A percentile compares a stretch with the other conserved stretches of the same genome.
phyloP scores from a whole-genome alignment of 306 rosid species.

The Carpinus fangiana region DNA sequence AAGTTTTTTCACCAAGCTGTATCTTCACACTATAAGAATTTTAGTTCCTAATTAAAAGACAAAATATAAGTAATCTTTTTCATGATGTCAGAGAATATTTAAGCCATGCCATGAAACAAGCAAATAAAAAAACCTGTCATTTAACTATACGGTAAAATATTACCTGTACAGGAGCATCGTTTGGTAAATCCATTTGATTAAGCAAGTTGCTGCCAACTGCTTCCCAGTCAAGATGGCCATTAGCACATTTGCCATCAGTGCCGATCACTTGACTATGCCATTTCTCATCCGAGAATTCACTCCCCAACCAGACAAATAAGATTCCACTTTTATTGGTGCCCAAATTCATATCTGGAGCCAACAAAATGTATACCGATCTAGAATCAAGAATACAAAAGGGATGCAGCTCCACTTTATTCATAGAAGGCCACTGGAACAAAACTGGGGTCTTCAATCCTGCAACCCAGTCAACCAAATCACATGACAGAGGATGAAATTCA shows the following conservation, averaged over 20 bases:
- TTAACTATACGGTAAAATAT: not conserved
- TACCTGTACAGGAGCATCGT: conserved; percentile 44
- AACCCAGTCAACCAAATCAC: conserved; percentile 6
- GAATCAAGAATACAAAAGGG: conserved; percentile 31
- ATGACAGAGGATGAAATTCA: not conserved
- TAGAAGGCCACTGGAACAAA: conserved; percentile 46
- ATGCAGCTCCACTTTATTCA: conserved; percentile 31
- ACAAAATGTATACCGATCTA: conserved; percentile 34
- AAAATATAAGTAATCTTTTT: not conserved
- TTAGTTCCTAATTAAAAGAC: not conserved
- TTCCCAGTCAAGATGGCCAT: conserved; percentile 32
- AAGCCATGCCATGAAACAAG: conserved; percentile 4
- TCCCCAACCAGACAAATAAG: conserved; percentile 46
- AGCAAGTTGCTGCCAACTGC: conserved; percentile 33
- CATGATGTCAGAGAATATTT: not conserved
- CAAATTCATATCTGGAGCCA: conserved; percentile 28
- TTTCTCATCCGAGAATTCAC: conserved; percentile 22
- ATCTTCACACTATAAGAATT: not conserved
- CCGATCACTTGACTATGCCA: conserved; percentile 10
- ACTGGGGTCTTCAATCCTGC: conserved; percentile 19
- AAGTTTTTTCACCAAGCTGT: not conserved
- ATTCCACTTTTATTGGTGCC: conserved; percentile 10
- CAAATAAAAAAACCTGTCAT: not conserved
- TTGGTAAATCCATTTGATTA: conserved; percentile 35
- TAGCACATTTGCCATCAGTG: not conserved